phyloP scores from a whole-genome alignment of 2,329 filamentous ascomycete species.

The Fonsecaea erecta region DNA sequence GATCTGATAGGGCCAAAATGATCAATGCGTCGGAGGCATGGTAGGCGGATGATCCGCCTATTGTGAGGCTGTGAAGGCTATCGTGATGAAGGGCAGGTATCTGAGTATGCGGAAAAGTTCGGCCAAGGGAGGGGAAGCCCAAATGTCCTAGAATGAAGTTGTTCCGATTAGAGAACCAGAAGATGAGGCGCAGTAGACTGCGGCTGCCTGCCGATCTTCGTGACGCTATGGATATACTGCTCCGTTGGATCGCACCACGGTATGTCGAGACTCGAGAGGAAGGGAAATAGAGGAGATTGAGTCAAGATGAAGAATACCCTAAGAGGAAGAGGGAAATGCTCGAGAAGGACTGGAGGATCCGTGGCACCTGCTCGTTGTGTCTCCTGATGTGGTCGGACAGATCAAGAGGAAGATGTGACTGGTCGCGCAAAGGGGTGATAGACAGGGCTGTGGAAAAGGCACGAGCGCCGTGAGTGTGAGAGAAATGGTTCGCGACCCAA shows the following conservation, averaged over 20 bases:
- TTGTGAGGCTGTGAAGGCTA: constrained; percentile 21
- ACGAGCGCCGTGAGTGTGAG: constrained; percentile 11
- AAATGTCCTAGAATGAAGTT: not conserved
- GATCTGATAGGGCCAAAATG: constrained; percentile 18
- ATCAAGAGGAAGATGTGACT: constrained; percentile 13
- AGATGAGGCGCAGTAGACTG: constrained; percentile 20
- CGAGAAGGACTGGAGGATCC: constrained; percentile 14
- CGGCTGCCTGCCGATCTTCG: constrained; percentile 5
- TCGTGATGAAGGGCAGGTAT: constrained; percentile 5
- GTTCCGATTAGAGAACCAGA: constrained; percentile 1
- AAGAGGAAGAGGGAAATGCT: constrained; percentile 20
- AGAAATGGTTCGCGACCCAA: constrained; percentile 1
- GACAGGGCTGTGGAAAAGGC: constrained; percentile 10
- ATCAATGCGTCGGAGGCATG: constrained; percentile 26
- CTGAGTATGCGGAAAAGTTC: constrained; percentile 2
- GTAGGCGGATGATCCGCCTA: constrained; percentile 12
- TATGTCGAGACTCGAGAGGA: constrained; percentile 2
- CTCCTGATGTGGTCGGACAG: constrained; percentile 11
- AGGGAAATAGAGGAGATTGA: constrained; percentile 14
- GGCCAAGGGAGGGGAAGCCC: not conserved
- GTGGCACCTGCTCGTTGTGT: constrained; percentile 10
- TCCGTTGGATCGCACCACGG: not conserved
- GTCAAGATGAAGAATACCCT: constrained; percentile 4
- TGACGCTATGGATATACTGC: constrained; percentile 9
- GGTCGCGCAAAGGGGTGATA: constrained; percentile 9